Conservation (phyloP, 768 basidiomycete genomes). For the Epithele typhae region DNA sequence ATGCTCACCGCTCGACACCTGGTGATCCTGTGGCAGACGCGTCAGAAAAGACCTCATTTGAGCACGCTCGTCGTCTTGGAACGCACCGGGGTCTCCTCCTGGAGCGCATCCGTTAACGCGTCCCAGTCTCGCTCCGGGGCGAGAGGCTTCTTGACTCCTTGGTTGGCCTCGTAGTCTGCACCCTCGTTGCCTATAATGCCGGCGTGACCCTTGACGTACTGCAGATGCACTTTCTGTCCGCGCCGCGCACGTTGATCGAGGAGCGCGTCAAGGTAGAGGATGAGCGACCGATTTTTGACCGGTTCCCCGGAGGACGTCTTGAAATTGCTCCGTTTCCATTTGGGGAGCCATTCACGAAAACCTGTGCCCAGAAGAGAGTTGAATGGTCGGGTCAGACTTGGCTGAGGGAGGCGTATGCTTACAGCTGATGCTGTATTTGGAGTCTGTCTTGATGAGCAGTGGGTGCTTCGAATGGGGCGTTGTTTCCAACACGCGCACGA, state of each 20-base stretch:
- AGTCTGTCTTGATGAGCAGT: conserved; percentile 82
- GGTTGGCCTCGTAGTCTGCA: conserved; percentile 71
- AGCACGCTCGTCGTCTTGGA: not conserved
- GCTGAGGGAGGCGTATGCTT: conserved; percentile 11
- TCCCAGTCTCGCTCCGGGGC: conserved; percentile 60
- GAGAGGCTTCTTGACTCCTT: conserved; percentile 41
- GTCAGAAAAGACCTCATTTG: too few relatives aligned
- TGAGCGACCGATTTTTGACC: conserved; percentile 71
- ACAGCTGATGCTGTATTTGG: conserved; percentile 82
- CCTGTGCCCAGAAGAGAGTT: conserved; percentile 38
- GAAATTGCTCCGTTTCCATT: conserved; percentile 61
- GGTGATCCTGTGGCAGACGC: not conserved
- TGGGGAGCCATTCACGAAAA: conserved; percentile 59
- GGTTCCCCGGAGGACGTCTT: conserved; percentile 40
- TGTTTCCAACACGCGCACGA: conserved; percentile 75
- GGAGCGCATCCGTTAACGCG: conserved; percentile 2
- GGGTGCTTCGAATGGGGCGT: conserved; percentile 50
- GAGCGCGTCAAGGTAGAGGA: conserved; percentile 64
- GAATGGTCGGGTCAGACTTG: not conserved
- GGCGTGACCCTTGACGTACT: conserved; percentile 76
- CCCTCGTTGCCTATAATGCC: conserved; percentile 83
- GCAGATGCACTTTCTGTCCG: conserved; percentile 48
- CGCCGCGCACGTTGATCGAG: conserved; percentile 45
- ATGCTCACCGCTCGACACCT: not conserved
- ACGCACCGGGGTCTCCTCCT: not conserved